Evolutionary conservation across 2,329 filamentous ascomycete genomes (phyloP), one percentile per base, ranked within the genome.

Genomic region (Colletotrichum sublineola): DNA sequence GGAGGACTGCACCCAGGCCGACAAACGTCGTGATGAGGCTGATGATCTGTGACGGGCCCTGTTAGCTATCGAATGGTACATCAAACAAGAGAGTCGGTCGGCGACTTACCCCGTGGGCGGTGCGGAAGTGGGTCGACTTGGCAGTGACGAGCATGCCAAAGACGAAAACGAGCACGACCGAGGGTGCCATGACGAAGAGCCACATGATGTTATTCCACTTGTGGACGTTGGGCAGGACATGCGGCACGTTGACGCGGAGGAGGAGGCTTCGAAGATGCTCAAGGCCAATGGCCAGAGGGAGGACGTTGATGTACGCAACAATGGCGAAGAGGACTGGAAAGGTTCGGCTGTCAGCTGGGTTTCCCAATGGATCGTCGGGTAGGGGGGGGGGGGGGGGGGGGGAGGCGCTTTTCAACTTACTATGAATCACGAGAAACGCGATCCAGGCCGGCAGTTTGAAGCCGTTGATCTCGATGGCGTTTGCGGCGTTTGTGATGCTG

Each of bases 221-320:
- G 5, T 74, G 67, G 1, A 74, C 75, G 53, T 77, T 78, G 1
- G 75, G 75, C 1, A 81, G 66, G 4, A 77, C 60, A 2, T 77
- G 65, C 0, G 75, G 67, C 9, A 73, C 71, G 24, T 75, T 75
- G 8, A 78, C 64, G 2, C 78, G 75, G 8, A 75, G 38, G 1
- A 80, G 71, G 2, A 82, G 73, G 62, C 76, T 79, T 6, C 76
- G 76, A 1, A 75, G 31, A 61, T 77, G 76, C 38, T 78, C 77
- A 15, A 81, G 63, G 8, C 77, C 77, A 24, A 81, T 55, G 29
- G 74, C 77, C 8, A 79, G 38, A 3, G 80, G 80, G 2, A 80
- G 69, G 2, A 79, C 56, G 50, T 74, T 72, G 61, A 79, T 63
- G 42, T 79, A 75, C 9, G 74, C 77, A 0, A 78, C 9, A 3